phyloP scores from a whole-genome alignment of 108 stramenopile genomes.

The Nitzschia palea region DNA sequence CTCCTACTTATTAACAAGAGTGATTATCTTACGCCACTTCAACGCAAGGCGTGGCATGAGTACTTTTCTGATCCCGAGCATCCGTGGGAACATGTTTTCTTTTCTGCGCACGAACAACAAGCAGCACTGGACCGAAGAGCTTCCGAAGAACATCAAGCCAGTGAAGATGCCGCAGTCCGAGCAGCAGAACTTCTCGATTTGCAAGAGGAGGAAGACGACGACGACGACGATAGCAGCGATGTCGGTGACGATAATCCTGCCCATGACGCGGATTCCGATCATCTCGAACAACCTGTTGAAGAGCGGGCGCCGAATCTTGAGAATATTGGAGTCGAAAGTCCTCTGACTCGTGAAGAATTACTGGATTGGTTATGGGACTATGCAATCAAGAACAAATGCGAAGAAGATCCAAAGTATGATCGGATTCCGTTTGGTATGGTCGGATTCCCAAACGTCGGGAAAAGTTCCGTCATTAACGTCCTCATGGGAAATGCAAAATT shows the following conservation, averaged over 20 bases:
- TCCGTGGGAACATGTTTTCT: slow-evolving; percentile 90
- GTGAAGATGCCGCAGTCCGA: slow-evolving; percentile 31
- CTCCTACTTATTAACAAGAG: slow-evolving; percentile 96
- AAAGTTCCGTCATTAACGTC: slow-evolving; percentile 97
- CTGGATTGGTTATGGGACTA: slow-evolving; percentile 66
- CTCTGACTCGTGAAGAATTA: slow-evolving; percentile 69
- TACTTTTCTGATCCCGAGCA: slow-evolving; percentile 68
- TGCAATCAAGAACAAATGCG: slow-evolving; percentile 62
- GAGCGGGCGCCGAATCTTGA: slow-evolving; percentile 9
- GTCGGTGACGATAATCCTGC: slow-evolving; percentile 46
- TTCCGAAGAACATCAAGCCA: not conserved
- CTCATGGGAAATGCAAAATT: slow-evolving; percentile 87
- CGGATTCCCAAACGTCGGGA: slow-evolving; percentile 97
- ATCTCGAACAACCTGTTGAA: slow-evolving; percentile 27
- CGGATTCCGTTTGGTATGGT: slow-evolving; percentile 94
- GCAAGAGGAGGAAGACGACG: slow-evolving; percentile 18
- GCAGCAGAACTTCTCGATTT: slow-evolving; percentile 4
- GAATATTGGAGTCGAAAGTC: slow-evolving; percentile 47
- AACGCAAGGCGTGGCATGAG: slow-evolving; percentile 86
- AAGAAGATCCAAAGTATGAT: slow-evolving; percentile 59
- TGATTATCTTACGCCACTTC: slow-evolving; percentile 86
- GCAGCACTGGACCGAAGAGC: slow-evolving; percentile 70
- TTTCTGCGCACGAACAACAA: slow-evolving; percentile 93
- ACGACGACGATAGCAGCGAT: slow-evolving; percentile 27
- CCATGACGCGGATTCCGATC: slow-evolving; percentile 34